Evolutionary conservation across 2,329 filamentous ascomycete species (phyloP).

Genomic region (Paecilomyces formosus): DNA sequence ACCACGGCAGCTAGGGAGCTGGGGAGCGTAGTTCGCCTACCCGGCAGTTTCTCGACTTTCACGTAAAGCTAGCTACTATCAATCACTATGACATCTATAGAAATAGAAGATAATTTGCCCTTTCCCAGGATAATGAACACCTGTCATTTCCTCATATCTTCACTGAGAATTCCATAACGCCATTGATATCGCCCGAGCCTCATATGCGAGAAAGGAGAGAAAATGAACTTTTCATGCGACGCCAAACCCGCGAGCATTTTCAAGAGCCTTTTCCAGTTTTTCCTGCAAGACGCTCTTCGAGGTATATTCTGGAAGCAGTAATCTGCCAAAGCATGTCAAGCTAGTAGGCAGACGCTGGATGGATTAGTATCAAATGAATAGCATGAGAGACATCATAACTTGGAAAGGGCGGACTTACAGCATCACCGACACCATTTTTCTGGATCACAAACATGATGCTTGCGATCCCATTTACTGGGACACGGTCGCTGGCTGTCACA

Average conservation of each 20-base stretch:
- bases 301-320: constrained; percentile 77
- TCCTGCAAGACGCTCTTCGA: constrained; percentile 61
- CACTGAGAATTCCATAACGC: background rate
- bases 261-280: constrained; percentile 75
- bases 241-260: constrained; percentile 85
- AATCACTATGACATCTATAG: background rate
- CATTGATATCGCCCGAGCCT: background rate
- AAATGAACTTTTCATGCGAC: constrained; percentile 47
- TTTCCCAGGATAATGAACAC: background rate
- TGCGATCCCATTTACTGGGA: constrained; percentile 78
- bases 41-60: background rate
- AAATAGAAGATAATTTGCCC: background rate
- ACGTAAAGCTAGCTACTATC: background rate
- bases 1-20: background rate
- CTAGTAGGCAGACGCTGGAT: constrained; percentile 63
- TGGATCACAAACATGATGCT: constrained; percentile 80
- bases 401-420: constrained; percentile 22
- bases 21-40: background rate
- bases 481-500: constrained; percentile 83
- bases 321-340: constrained; percentile 85
- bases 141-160: background rate
- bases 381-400: background rate
- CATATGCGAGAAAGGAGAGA: background rate
- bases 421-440: constrained; percentile 60
- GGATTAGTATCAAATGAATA: constrained; percentile 6